These are phyloP conservation scores for Trichophyton equinum DNA, from an alignment of 2,329 filamentous ascomycete species.

Conservation along the genomic window DNA sequence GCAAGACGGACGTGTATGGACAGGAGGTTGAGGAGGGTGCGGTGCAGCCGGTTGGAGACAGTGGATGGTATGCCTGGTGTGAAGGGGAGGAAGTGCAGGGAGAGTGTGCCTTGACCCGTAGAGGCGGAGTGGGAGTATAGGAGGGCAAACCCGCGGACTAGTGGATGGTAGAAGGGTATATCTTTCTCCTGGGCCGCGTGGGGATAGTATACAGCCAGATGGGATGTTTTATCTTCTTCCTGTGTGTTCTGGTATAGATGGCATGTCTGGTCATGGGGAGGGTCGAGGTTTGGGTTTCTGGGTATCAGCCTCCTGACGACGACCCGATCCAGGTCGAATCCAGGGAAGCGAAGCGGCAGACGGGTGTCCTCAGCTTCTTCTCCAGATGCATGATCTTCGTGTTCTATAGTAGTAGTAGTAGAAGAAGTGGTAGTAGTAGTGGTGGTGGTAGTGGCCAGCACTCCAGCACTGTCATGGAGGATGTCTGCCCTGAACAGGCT, in stretches of 20 bases:
- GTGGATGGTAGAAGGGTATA: conserved; percentile 81
- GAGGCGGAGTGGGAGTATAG: conserved; percentile 43
- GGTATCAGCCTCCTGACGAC: conserved; percentile 70
- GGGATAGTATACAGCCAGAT: conserved; percentile 63
- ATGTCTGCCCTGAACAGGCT: conserved; percentile 51
- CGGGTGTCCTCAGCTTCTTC: neutral
- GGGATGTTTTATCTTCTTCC: conserved; percentile 19
- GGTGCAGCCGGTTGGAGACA: conserved; percentile 27
- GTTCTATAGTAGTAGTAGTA: conserved; percentile 13
- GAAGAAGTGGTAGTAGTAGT: too few relatives aligned
- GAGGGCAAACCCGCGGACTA: conserved; percentile 61
- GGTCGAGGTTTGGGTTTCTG: conserved; percentile 64
- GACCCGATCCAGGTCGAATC: conserved; percentile 42
- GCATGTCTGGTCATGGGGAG: conserved; percentile 68
- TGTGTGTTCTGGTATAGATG: conserved; percentile 44
- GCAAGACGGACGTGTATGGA: conserved; percentile 28
- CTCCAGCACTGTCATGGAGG: conserved; percentile 40
- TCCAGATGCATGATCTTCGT: neutral
- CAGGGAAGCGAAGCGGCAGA: conserved; percentile 14
- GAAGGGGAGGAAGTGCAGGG: conserved; percentile 42
- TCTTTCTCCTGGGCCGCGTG: conserved; percentile 50
- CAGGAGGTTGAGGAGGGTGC: conserved; percentile 27
- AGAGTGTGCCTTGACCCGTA: conserved; percentile 28
- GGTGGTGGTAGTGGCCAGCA: conserved; percentile 17
- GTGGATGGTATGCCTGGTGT: conserved; percentile 20